Evolutionary conservation across 148 eudicot species (phyloP), one percentile per base, ranked within the genome.

Genomic region (Rhododendron griersonianum): DNA sequence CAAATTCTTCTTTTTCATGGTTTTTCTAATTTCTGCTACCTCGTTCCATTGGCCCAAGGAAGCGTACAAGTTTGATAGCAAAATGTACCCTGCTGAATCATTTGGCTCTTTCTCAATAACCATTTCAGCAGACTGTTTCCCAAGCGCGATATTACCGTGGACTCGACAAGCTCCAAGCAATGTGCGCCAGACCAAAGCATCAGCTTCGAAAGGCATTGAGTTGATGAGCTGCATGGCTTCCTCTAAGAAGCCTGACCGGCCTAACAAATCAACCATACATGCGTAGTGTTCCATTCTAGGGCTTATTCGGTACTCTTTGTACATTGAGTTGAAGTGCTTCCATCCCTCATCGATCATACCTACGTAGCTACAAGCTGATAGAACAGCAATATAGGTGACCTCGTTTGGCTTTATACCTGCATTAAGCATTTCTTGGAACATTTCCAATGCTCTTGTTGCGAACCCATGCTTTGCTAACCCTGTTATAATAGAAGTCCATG

Each of bases 281-380:
- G 98, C 94, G 74, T 93, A 94, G 67, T 94, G 98, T 89, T 94
- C 98, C 94, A 91, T 91, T 83, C 87, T 91, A n/a, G n/a, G n/a
- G n/a, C n/a, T n/a, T n/a, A n/a, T n/a, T n/a, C n/a, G n/a, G n/a
- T n/a, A n/a, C n/a, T n/a, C n/a, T n/a, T n/a, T n/a, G n/a, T n/a
- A n/a, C n/a, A n/a, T n/a, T n/a, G n/a, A n/a, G n/a, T n/a, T n/a
- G n/a, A n/a, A n/a, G n/a, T n/a, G n/a, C n/a, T n/a, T n/a, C n/a
- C n/a, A n/a, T n/a, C n/a, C n/a, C n/a, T n/a, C n/a, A n/a, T n/a
- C n/a, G n/a, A n/a, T n/a, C n/a, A n/a, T n/a, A n/a, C n/a, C n/a
- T n/a, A n/a, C n/a, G n/a, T n/a, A n/a, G n/a, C n/a, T n/a, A n/a
- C n/a, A n/a, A n/a, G n/a, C n/a, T n/a, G n/a, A n/a, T n/a, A n/a